Percentiles rank a stretch among this genome's conserved stretches.
Evolutionary conservation across 2,329 filamentous ascomycete species (phyloP).

Genomic region (Hypocrella siamensis): DNA sequence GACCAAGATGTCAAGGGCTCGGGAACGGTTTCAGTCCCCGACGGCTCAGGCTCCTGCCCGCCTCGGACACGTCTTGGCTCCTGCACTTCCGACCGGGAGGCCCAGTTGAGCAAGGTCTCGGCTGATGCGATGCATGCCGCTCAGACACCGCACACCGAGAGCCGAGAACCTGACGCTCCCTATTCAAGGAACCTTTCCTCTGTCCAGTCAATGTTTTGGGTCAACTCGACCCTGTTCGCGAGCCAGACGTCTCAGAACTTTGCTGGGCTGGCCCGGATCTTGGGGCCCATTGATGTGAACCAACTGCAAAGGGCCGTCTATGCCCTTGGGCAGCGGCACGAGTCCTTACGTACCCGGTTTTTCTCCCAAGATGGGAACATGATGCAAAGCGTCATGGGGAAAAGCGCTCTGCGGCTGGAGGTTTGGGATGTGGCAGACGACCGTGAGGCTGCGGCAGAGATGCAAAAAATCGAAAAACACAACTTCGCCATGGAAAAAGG

Average conservation of each 20-base stretch:
- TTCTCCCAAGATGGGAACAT: slow-evolving; percentile 4
- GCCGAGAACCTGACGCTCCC: too few relatives aligned
- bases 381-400: not conserved
- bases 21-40: not conserved
- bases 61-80: too few relatives aligned
- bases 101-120: not conserved
- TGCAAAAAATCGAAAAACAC: not conserved
- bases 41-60: too few relatives aligned
- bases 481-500: not conserved
- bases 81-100: not conserved
- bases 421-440: slow-evolving; percentile 9
- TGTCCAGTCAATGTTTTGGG: slow-evolving; percentile 18
- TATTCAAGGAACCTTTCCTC: not conserved
- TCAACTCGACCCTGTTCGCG: slow-evolving; percentile 22
- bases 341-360: slow-evolving; percentile 18
- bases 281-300: slow-evolving; percentile 6
- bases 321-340: slow-evolving; percentile 13
- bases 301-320: slow-evolving; percentile 17
- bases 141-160: too few relatives aligned
- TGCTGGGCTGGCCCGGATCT: too few relatives aligned
- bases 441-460: not conserved
- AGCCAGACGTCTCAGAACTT: slow-evolving; percentile 17
- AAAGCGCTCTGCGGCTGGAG: not conserved
- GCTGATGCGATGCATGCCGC: not conserved
- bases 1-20: not conserved